Evolutionary conservation across 495 filamentous ascomycete genomes (phyloP).

Genomic region (Pyronema domesticum): DNA sequence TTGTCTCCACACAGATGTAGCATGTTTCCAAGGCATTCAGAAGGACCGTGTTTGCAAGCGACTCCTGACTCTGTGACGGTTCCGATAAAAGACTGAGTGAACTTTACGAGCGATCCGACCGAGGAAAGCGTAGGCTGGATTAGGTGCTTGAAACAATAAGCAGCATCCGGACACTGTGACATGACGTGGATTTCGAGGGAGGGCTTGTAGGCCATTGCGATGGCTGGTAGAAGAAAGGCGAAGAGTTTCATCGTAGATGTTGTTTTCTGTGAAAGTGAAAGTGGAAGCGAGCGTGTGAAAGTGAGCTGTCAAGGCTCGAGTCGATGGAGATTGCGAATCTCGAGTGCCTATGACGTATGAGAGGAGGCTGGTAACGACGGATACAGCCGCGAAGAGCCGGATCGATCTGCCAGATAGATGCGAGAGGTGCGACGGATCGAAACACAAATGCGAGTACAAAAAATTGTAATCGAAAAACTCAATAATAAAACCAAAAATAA

Average conservation of each 20-base stretch:
- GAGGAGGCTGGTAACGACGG: too few relatives aligned
- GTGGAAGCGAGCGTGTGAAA: too few relatives aligned
- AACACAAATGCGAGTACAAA: too few relatives aligned
- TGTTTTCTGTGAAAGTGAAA: too few relatives aligned
- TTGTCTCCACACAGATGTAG: conserved; percentile 76
- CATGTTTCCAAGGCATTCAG: conserved; percentile 87
- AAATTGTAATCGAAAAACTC: too few relatives aligned
- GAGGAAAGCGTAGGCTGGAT: conserved; percentile 82
- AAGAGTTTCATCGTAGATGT: not conserved
- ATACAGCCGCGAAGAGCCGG: too few relatives aligned
- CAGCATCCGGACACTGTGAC: conserved; percentile 84
- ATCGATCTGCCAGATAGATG: too few relatives aligned
- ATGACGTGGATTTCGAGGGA: conserved; percentile 84
- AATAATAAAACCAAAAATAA: too few relatives aligned
- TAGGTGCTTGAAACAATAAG: conserved; percentile 58
- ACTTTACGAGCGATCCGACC: conserved; percentile 68
- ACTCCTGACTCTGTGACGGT: conserved; percentile 38
- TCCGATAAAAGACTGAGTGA: conserved; percentile 79
- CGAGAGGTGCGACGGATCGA: too few relatives aligned
- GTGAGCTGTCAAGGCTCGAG: too few relatives aligned
- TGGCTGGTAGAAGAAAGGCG: not conserved
- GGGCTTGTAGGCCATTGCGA: conserved; percentile 29
- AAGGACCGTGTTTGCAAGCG: conserved; percentile 70
- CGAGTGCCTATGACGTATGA: too few relatives aligned
- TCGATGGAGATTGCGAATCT: too few relatives aligned